phyloP scores from a whole-genome alignment of 2,329 filamentous ascomycete genomes.

The Venturia pyrina region DNA sequence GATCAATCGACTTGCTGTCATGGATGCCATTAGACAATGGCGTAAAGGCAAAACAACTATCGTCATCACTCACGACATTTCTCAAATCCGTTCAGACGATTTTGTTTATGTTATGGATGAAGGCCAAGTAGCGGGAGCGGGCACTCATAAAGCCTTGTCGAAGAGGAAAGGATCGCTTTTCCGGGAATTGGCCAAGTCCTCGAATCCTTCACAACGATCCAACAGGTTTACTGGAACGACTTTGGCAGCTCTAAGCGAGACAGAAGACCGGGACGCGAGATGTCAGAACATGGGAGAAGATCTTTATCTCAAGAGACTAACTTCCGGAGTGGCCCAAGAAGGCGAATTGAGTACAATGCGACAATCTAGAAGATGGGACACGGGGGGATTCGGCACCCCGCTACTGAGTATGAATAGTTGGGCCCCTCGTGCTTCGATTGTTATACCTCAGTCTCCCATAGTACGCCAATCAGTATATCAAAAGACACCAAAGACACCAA shows the following conservation, averaged over 20 bases:
- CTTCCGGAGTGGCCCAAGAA: not conserved
- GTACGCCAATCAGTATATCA: not conserved
- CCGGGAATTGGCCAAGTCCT: constrained; percentile 18
- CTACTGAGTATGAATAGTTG: not conserved
- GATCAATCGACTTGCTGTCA: constrained; percentile 55
- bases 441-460: not conserved
- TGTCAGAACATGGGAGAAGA: not conserved
- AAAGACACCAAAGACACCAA: not conserved
- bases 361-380: not conserved
- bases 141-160: constrained; percentile 49
- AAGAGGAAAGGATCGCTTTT: constrained; percentile 37
- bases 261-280: not conserved
- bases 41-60: constrained; percentile 75
- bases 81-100: constrained; percentile 61
- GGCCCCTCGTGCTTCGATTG: not conserved
- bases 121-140: constrained; percentile 58
- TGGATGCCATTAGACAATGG: constrained; percentile 70
- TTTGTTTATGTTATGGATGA: constrained; percentile 72
- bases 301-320: not conserved
- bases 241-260: not conserved
- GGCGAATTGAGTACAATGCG: not conserved
- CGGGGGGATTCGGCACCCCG: not conserved
- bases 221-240: constrained; percentile 1
- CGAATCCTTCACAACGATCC: constrained; percentile 9
- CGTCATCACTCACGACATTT: constrained; percentile 83